Evolutionary conservation across 192 early-diverging fungal species (phyloP), one percentile per base, ranked within the genome.

Genomic region (Coemansia sp.): DNA sequence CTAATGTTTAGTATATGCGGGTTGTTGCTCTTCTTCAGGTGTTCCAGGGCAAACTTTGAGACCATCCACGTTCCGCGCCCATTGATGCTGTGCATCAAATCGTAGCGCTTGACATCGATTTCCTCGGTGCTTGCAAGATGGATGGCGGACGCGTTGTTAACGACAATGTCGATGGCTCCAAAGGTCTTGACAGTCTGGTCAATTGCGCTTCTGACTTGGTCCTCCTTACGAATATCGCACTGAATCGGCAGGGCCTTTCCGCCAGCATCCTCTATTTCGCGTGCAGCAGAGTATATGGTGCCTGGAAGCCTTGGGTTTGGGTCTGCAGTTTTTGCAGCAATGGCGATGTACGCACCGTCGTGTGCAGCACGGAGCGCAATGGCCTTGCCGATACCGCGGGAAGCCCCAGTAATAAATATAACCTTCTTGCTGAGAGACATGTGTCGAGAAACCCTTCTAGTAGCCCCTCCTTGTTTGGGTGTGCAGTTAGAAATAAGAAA

Each of bases 71-170:
- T 92, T 5, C 92, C 91, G 49, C 92, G 85, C 4, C 89, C 89
- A 67, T 93, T 93, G 81, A 93, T 85, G 57, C 83, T 74, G 78
- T 90, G 88, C 90, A 90, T 92, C 71, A 92, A 69, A 70, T 91
- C 89, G 60, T 90, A 90, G 78, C 84, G 86, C 76, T 91, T 90
- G 69, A 77, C 72, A 15, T 78, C 63, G 0, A 88, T 89, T 21
- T 64, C 54, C 70, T 84, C 81, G 0, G 90, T 90, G 54, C 88
- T 69, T n/a, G 84, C 89, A 62, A 93, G 73, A 41, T 77, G 75
- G 65, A 95, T 92, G 0, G 92, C 93, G n/a, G 89, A 90, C 6
- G 93, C 87, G 61, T 90, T 88, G 80, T 93, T 95, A 79, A 93
- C 80, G 15, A 95, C 79, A 61, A 95, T 92, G 67, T 95, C 93